phyloP scores from a whole-genome alignment of 495 filamentous ascomycete genomes.

The Penicillium argentinense region DNA sequence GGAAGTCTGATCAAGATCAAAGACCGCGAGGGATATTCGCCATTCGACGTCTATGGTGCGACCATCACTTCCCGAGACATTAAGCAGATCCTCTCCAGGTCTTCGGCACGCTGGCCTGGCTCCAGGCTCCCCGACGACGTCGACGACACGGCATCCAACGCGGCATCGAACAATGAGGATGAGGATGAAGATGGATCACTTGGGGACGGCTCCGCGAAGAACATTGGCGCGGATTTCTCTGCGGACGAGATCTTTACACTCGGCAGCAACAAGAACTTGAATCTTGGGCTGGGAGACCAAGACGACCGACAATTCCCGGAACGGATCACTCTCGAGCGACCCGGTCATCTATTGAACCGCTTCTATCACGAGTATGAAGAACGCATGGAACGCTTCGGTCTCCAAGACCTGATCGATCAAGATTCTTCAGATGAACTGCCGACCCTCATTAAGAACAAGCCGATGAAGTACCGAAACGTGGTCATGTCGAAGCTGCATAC shows the following conservation, averaged over 20 bases:
- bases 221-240: conserved; percentile 40
- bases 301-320: conserved; percentile 95
- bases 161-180: conserved; percentile 37
- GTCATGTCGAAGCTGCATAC: conserved; percentile 90
- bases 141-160: conserved; percentile 34
- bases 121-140: conserved; percentile 16
- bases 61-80: conserved; percentile 67
- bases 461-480: conserved; percentile 72
- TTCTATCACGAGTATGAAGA: conserved; percentile 64
- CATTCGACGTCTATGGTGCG: conserved; percentile 85
- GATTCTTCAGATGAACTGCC: conserved; percentile 55
- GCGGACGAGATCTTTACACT: conserved; percentile 92
- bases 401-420: conserved; percentile 22
- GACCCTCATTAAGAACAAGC: conserved; percentile 63
- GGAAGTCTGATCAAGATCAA: conserved; percentile 87
- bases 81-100: conserved; percentile 23
- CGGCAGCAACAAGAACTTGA: conserved; percentile 93
- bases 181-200: conserved; percentile 35
- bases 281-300: conserved; percentile 86
- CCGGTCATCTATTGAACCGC: conserved; percentile 69
- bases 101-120: conserved; percentile 20
- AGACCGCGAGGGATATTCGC: conserved; percentile 90
- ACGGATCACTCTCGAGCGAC: conserved; percentile 72
- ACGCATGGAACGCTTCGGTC: conserved; percentile 28
- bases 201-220: conserved; percentile 18